Evolutionary conservation across 2,329 filamentous ascomycete genomes (phyloP), one percentile per base, ranked within the genome.

Genomic region (Neofusicoccum cordaticola): DNA sequence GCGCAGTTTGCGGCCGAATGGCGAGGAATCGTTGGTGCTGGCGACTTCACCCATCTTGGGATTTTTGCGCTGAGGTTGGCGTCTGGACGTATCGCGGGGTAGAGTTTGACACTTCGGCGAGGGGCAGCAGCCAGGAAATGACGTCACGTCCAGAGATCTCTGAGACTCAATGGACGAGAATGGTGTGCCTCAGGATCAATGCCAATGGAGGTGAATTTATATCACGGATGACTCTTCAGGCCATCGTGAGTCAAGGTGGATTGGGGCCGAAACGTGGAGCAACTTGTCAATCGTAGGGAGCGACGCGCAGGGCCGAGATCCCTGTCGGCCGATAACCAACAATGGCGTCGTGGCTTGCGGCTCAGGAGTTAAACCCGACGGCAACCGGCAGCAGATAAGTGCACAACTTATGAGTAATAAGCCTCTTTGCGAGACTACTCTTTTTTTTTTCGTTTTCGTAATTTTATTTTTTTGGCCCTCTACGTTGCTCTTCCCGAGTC

Each of bases 1-100:
- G 65, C 83, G 81, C 70, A 90, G 77, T 39, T 80, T 75, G 63
- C 78, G 81, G 13, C 86, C 86, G 70, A 86, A 87, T 3, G 34
- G 50, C 22, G 61, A 53, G 22, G 77, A 72, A 1, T n/a, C 13
- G 2, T 74, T 75, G 57, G 63, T 31, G 15, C n/a, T 58, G 35
- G 42, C 31, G 51, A 35, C 7, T 17, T 57, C 52, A 19, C 52
- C 47, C 62, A 60, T 64, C 9, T 48, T 37, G 48, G 17, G 8
- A 13, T 12, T 4, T 9, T n/a, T 37, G 37, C 11, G 39, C 22
- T 7, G 27, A 31, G 27, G 27, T 31, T 7, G 27, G 27, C 27
- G 4, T 31, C 6, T 31, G 27, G 27, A 31, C 5, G 27, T 31
- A 7, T 31, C 27, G 27, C 27, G 27, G 27, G 27, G 27, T 31